A percentile compares a stretch with the other conserved stretches of the same genome.
These are phyloP conservation scores for Colletotrichum lentis DNA, from an alignment of 2,329 filamentous ascomycete species.

Conservation along the genomic window DNA sequence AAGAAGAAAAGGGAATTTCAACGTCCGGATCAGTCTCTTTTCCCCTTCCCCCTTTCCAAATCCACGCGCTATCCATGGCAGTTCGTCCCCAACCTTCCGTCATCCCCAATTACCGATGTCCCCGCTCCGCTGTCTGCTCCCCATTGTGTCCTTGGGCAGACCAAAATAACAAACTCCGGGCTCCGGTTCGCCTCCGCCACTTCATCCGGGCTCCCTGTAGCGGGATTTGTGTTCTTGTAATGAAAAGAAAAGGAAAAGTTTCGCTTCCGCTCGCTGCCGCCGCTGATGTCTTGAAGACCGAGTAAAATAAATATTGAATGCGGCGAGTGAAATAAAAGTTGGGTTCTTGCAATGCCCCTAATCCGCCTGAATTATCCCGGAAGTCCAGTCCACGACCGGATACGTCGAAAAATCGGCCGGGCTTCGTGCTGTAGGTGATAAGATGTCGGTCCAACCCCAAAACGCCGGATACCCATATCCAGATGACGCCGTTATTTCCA, in stretches of 20 bases:
- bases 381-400: neutral
- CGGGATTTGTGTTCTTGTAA: neutral
- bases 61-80: neutral
- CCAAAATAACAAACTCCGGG: constrained; percentile 23
- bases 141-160: constrained; percentile 17
- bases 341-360: neutral
- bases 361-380: constrained; percentile 2
- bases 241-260: neutral
- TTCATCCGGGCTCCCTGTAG: neutral
- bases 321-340: constrained; percentile 6
- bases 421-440: constrained; percentile 9
- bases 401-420: neutral
- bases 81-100: neutral
- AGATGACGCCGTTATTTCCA: constrained; percentile 24
- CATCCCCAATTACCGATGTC: neutral
- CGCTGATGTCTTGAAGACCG: neutral
- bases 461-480: constrained; percentile 23
- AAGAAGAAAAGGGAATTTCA: too few relatives aligned
- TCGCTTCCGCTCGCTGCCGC: constrained; percentile 7
- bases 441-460: neutral
- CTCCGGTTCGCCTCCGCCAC: constrained; percentile 24
- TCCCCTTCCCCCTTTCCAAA: neutral
- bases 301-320: neutral
- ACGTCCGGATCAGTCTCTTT: neutral
- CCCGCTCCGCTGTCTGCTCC: neutral